These are phyloP conservation scores for Hypoxylon sp. DNA, from an alignment of 2,329 filamentous ascomycete genomes.

Conservation along the genomic window DNA sequence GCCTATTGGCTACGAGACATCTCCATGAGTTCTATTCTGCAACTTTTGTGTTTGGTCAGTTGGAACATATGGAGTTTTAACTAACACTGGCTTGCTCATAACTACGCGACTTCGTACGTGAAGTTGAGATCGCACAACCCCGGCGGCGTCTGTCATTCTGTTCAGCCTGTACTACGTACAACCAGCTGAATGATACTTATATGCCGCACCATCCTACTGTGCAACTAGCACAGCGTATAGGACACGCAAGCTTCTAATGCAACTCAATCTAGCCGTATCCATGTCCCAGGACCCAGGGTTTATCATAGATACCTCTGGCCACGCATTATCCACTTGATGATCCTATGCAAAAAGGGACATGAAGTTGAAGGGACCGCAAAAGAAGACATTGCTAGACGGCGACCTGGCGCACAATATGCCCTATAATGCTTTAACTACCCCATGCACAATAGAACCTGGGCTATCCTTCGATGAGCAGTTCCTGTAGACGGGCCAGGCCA, in stretches of 20 bases:
- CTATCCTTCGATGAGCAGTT: constrained; percentile 14
- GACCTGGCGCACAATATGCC: not conserved
- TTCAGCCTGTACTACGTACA: constrained; percentile 42
- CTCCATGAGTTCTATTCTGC: constrained; percentile 18
- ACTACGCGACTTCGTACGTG: constrained; percentile 34
- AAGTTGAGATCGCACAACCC: constrained; percentile 35
- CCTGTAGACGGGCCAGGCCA: constrained; percentile 21
- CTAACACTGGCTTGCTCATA: constrained; percentile 26
- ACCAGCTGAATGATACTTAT: constrained; percentile 25
- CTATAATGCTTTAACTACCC: constrained; percentile 4
- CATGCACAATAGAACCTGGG: not conserved
- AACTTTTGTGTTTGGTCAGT: constrained; percentile 17
- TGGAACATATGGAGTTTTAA: constrained; percentile 32
- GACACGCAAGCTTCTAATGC: constrained; percentile 15
- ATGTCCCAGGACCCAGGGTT: constrained; percentile 5
- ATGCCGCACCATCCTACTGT: constrained; percentile 25
- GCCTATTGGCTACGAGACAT: constrained; percentile 26
- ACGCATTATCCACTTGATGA: not conserved
- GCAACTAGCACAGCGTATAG: constrained; percentile 21
- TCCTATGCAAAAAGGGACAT: not conserved
- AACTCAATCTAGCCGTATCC: constrained; percentile 4
- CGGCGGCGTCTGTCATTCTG: constrained; percentile 37
- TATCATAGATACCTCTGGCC: constrained; percentile 4
- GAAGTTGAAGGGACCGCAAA: constrained; percentile 3
- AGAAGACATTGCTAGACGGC: not conserved